phyloP scores from a whole-genome alignment of 2,329 filamentous ascomycete genomes.

The Metarhizium guizhouense region DNA sequence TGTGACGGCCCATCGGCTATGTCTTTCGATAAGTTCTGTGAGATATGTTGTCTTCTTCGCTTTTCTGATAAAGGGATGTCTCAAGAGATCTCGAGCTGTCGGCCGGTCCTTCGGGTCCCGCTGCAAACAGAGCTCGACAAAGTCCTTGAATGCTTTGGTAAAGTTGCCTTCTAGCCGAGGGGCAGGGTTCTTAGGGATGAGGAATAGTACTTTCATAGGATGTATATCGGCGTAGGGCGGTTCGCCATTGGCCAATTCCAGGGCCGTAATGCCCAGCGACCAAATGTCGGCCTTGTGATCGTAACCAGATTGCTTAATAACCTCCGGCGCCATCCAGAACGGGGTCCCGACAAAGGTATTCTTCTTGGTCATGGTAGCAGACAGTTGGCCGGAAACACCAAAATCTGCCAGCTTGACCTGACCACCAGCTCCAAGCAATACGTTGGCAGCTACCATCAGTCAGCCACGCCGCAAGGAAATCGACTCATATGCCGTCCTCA shows the following conservation, averaged over 20 bases:
- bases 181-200: slow-evolving; percentile 90
- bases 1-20: slow-evolving; percentile 77
- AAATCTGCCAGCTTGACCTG: slow-evolving; percentile 98
- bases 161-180: slow-evolving; percentile 75
- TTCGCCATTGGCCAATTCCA: slow-evolving; percentile 85
- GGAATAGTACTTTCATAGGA: slow-evolving; percentile 94
- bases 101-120: slow-evolving; percentile 86
- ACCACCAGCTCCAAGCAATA: slow-evolving; percentile 78
- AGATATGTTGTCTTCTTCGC: slow-evolving; percentile 96
- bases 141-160: slow-evolving; percentile 75
- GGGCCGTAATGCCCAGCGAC: slow-evolving; percentile 89
- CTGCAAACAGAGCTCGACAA: slow-evolving; percentile 73
- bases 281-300: slow-evolving; percentile 98
- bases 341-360: slow-evolving; percentile 97
- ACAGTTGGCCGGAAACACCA: slow-evolving; percentile 90
- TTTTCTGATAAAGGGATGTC: slow-evolving; percentile 80
- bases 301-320: slow-evolving; percentile 97
- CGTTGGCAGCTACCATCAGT: slow-evolving; percentile 65
- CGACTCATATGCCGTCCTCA: background rate
- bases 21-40: slow-evolving; percentile 88
- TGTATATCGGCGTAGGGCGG: slow-evolving; percentile 95
- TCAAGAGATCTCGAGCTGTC: slow-evolving; percentile 75
- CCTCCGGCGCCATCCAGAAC: slow-evolving; percentile 99
- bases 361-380: slow-evolving; percentile 98
- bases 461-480: background rate